Conservation (phyloP, 2,329 filamentous ascomycete species). For the Epichloe gansuensis region DNA sequence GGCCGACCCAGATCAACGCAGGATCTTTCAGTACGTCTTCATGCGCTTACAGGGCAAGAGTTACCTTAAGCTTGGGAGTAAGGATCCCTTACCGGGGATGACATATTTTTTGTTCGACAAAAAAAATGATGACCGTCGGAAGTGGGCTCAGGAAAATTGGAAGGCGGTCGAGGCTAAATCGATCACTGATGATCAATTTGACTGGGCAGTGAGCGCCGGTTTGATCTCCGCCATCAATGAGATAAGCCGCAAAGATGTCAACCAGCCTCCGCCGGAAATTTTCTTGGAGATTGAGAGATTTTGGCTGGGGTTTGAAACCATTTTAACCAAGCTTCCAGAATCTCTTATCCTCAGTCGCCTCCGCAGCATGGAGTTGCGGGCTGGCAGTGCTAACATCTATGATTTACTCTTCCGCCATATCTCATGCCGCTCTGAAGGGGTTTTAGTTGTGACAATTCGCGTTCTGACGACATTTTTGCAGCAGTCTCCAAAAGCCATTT, state of each 20-base stretch:
- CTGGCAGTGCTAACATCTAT: slow-evolving; percentile 48
- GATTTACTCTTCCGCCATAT: slow-evolving; percentile 46
- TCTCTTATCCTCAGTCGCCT: slow-evolving; percentile 66
- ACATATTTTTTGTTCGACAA: slow-evolving; percentile 64
- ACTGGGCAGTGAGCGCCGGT: slow-evolving; percentile 71
- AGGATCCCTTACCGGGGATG: slow-evolving; percentile 66
- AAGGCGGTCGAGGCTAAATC: slow-evolving; percentile 39
- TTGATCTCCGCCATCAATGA: slow-evolving; percentile 53
- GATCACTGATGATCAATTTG: slow-evolving; percentile 63
- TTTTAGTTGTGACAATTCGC: slow-evolving; percentile 56
- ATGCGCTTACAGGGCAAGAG: slow-evolving; percentile 58
- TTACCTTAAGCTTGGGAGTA: slow-evolving; percentile 62
- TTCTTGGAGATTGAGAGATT: slow-evolving; percentile 49
- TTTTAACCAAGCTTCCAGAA: slow-evolving; percentile 61
- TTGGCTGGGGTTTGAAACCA: slow-evolving; percentile 64
- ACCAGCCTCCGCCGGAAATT: slow-evolving; percentile 20
- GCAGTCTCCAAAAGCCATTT: slow-evolving; percentile 69
- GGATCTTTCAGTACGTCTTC: slow-evolving; percentile 71
- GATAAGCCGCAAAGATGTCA: slow-evolving; percentile 37
- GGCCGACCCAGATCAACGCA: slow-evolving; percentile 35
- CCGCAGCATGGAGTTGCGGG: slow-evolving; percentile 61
- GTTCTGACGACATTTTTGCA: slow-evolving; percentile 59
- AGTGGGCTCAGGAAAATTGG: slow-evolving; percentile 27
- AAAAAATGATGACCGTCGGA: slow-evolving; percentile 42
- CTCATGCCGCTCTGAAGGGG: slow-evolving; percentile 35